Evolutionary conservation across 208 protist species (phyloP), one percentile per base, ranked within the genome.

Genomic region (Trypanosoma cruzi): DNA sequence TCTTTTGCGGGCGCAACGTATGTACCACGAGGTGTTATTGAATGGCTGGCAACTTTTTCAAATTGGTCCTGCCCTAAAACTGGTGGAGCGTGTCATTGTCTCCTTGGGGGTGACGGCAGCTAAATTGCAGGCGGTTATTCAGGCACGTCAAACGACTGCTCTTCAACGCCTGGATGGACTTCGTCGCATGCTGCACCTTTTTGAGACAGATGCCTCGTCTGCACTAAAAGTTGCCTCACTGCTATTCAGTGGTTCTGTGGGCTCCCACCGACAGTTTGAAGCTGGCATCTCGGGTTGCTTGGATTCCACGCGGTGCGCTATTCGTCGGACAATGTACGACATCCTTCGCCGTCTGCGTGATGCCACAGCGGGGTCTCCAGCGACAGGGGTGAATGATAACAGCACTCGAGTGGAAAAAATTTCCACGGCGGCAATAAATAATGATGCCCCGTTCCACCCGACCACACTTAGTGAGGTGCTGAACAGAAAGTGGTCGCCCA

Each of bases 391-490:
- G n/a, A 42, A 37, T 4, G 46, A 46, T 61, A 49, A 42, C 42
- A 32, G 37, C 22, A 55, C 26, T 44, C 14, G 53, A 14, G 52
- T 58, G 63, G 52, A 40, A 36, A 4, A 24, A 26, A 65, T n/a
- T 11, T 7, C 28, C 18, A 68, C n/a, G 49, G 58, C 6, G 44
- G 24, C 20, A 36, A 31, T 56, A 16, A 7, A 36, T 26, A 2
- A 18, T 46, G 42, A 11, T 32, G 42, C 29, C n/a, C 20, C 58
- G 18, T 71, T 57, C 60, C 58, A 44, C 34, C 29, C 59, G 20
- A 57, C 82, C 8, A 79, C 85, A 7, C 64, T 94, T 32, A 89
- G 89, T 60, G 77, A 77, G 4, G 79, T 89, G 2, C 79, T 92
- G 0, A 72, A 86, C 58, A 79, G 84, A n/a, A 55, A 65, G 2